A percentile compares a stretch with the other conserved stretches of the same genome.
Conservation (phyloP, 2,329 filamentous ascomycete genomes). For the Didymellaceae sp. region DNA sequence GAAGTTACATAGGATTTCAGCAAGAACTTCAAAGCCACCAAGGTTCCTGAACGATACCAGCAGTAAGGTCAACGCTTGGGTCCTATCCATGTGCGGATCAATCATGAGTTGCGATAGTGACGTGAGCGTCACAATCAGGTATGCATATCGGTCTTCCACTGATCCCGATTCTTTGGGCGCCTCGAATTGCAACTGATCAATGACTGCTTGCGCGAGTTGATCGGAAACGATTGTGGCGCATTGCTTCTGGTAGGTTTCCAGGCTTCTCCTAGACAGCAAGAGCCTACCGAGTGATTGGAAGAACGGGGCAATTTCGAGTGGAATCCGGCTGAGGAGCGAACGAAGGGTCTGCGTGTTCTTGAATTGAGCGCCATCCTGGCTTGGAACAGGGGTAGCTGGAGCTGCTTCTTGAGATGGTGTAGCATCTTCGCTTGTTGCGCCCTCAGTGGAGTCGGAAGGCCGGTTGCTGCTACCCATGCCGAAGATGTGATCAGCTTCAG, state of each 20-base stretch:
- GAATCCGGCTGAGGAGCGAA: constrained; percentile 77
- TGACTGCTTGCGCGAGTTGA: constrained; percentile 73
- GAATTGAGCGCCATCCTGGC: constrained; percentile 55
- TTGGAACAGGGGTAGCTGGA: constrained; percentile 17
- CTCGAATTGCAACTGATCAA: constrained; percentile 68
- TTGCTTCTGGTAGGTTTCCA: constrained; percentile 69
- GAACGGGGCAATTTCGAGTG: constrained; percentile 81
- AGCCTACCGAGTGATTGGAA: constrained; percentile 86
- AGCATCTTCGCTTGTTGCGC: constrained; percentile 21
- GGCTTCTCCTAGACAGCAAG: constrained; percentile 74
- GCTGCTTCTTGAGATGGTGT: constrained; percentile 18
- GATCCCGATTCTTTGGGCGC: constrained; percentile 57
- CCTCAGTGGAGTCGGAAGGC: constrained; percentile 25
- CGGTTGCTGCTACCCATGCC: constrained; percentile 37
- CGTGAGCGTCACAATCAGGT: constrained; percentile 82
- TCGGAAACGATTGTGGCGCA: constrained; percentile 67
- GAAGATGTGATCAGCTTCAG: constrained; percentile 51
- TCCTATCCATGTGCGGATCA: constrained; percentile 62
- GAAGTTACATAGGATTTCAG: constrained; percentile 74
- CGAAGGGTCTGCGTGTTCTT: constrained; percentile 81
- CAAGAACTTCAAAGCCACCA: constrained; percentile 76
- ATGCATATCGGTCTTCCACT: constrained; percentile 71
- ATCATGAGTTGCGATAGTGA: constrained; percentile 80
- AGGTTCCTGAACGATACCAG: constrained; percentile 85
- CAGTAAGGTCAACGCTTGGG: constrained; percentile 68